phyloP scores from a whole-genome alignment of 208 protist species.

The Entamoeba invadens region DNA sequence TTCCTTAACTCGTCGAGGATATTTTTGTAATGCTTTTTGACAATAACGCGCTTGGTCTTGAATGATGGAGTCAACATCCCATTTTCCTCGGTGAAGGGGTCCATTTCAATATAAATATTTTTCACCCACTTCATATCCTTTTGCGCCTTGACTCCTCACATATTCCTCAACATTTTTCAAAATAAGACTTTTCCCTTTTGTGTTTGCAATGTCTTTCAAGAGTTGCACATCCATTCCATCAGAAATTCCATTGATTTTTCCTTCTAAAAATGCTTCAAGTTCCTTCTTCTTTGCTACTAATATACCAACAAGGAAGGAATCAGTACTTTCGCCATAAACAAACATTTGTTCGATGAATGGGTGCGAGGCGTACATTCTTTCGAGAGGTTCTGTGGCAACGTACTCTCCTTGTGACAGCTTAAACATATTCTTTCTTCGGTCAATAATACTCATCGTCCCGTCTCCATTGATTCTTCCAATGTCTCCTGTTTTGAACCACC shows the following conservation, averaged over 20 bases:
- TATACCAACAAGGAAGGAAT: neutral
- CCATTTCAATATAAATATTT: neutral
- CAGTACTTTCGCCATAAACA: neutral
- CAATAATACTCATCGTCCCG: neutral
- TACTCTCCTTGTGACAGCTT: neutral
- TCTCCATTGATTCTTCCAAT: neutral
- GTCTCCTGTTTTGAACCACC: neutral
- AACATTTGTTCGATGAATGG: neutral
- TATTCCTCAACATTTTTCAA: neutral
- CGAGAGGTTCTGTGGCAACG: neutral
- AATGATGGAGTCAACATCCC: neutral
- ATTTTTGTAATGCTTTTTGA: neutral
- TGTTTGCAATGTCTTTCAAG: neutral
- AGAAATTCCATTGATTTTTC: neutral
- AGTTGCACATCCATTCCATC: neutral
- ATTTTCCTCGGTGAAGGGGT: neutral
- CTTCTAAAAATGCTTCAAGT: neutral
- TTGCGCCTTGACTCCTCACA: neutral
- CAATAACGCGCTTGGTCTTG: neutral
- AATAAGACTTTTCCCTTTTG: neutral
- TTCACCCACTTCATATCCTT: neutral
- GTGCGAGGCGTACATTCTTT: neutral
- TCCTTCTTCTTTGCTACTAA: neutral
- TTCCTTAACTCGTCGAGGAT: neutral
- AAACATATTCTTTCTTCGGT: neutral